These are phyloP conservation scores for Chlamydomonas incerta DNA, from an alignment of 139 green algal species.

Conservation along the genomic window DNA sequence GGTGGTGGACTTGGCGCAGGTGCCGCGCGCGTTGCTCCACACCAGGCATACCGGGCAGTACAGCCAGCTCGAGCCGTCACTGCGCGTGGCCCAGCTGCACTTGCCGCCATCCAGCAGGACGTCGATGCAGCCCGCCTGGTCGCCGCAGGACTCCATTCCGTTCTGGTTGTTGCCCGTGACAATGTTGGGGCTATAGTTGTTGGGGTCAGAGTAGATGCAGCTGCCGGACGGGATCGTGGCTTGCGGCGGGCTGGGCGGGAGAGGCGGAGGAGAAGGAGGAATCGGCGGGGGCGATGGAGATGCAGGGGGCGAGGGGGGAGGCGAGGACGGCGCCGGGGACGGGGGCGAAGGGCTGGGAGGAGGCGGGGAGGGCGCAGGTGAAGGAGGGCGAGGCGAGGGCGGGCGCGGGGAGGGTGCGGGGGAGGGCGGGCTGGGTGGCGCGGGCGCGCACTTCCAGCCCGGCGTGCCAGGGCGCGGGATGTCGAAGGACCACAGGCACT, in stretches of 20 bases:
- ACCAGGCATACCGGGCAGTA: constrained; percentile 1
- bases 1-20: not conserved
- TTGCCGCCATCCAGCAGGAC: not conserved
- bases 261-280: not conserved
- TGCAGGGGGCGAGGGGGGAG: not conserved
- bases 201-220: not conserved
- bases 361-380: not conserved
- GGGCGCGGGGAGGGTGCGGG: not conserved
- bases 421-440: not conserved
- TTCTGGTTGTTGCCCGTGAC: not conserved
- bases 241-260: not conserved
- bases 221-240: not conserved
- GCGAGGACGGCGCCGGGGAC: not conserved
- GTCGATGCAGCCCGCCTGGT: constrained; percentile 4
- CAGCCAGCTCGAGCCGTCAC: not conserved
- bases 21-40: not conserved
- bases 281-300: not conserved
- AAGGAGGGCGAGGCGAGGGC: not conserved
- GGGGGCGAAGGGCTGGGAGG: not conserved
- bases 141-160: not conserved
- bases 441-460: not conserved
- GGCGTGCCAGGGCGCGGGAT: not conserved
- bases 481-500: not conserved
- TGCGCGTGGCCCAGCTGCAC: not conserved
- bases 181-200: not conserved